A percentile compares a stretch with the other conserved stretches of the same genome.
phyloP scores from a whole-genome alignment of 2,329 filamentous ascomycete species.

The Ceratocystis variospora region DNA sequence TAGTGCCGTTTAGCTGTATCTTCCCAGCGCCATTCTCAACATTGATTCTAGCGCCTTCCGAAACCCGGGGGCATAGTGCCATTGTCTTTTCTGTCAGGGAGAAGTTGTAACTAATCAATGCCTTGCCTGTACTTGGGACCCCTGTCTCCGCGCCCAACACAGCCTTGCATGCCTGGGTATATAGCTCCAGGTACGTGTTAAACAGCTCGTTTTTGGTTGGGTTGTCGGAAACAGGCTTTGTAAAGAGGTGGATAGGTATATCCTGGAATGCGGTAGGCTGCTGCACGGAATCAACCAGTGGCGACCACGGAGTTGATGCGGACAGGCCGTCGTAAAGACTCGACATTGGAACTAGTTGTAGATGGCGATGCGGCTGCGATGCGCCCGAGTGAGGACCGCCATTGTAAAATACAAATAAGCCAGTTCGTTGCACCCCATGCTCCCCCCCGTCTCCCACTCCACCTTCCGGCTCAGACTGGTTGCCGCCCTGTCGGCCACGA shows the following conservation, averaged over 20 bases:
- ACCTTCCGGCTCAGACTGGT: conserved; percentile 19
- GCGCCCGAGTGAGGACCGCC: conserved; percentile 54
- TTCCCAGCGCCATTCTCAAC: conserved; percentile 27
- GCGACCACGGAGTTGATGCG: conserved; percentile 30
- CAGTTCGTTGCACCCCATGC: not conserved
- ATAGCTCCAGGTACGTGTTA: conserved; percentile 35
- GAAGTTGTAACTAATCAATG: conserved; percentile 50
- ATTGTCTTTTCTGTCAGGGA: conserved; percentile 42
- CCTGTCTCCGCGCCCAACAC: conserved; percentile 23
- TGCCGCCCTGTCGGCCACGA: conserved; percentile 23
- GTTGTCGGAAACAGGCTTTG: conserved; percentile 27
- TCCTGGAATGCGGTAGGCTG: conserved; percentile 14
- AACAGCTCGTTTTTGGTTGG: conserved; percentile 30
- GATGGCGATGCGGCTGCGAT: conserved; percentile 56
- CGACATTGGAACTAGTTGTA: conserved; percentile 55
- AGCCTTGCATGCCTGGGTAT: conserved; percentile 32
- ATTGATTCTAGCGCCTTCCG: conserved; percentile 34
- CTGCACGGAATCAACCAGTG: conserved; percentile 34
- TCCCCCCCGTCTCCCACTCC: conserved; percentile 22
- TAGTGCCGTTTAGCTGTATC: conserved; percentile 45
- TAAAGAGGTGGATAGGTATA: conserved; percentile 35
- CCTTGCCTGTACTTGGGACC: conserved; percentile 28
- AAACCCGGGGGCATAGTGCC: conserved; percentile 40
- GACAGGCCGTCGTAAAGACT: conserved; percentile 44
- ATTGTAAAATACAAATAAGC: conserved; percentile 56